Base-by-base conservation (phyloP, 495 filamentous ascomycete species). In the Neurospora intermedia region DNA sequence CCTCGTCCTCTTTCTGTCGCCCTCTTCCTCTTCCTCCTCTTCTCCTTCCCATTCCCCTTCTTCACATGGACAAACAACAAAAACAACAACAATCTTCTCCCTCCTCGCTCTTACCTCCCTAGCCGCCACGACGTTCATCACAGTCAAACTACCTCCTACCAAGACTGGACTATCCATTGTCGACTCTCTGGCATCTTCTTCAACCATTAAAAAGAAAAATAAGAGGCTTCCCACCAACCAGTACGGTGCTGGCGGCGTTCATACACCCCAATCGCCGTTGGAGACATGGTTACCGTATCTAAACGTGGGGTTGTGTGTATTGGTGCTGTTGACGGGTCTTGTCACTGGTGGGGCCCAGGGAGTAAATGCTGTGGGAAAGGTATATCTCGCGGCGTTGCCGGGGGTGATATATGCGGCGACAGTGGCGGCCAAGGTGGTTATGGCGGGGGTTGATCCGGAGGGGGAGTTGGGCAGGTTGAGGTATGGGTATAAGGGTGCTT, bases 401-500 rank as follows among this genome's bases (percentile, higher is more conserved):
- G 81, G 75, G 15, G 75, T 84, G 10, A 81, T 88, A 8, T 87
- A 86, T 70, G 84, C 69, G 4, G 80, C 88, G 39, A 82, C 83
- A 20, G 62, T 90, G 18, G 73, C 82, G 27, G 85, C 83, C 2
- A 86, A 89, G 78, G 77, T 82, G 70, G 76, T 86, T 41, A 87
- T 90, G 84, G 85, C 80, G 4, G 81, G 86, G 59, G 85, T 90
- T 20, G 86, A 90, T 77, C 84, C 88, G 15, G 85, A 83, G 76
- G 74, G 72, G 71, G 88, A 89, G 75, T 78, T 91, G 73, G 78
- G 82, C 31, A 80, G 76, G 70, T 79, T 89, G 78, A 84, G 79
- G 80, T 91, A 91, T 81, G 82, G 81, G 46, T 89, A 86, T 70
- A 90, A 90, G 78, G 89, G 89, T 27, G 89, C 88, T n/a, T 41